phyloP scores from a whole-genome alignment of 208 protist species.

The Wallacemonas sp. region DNA sequence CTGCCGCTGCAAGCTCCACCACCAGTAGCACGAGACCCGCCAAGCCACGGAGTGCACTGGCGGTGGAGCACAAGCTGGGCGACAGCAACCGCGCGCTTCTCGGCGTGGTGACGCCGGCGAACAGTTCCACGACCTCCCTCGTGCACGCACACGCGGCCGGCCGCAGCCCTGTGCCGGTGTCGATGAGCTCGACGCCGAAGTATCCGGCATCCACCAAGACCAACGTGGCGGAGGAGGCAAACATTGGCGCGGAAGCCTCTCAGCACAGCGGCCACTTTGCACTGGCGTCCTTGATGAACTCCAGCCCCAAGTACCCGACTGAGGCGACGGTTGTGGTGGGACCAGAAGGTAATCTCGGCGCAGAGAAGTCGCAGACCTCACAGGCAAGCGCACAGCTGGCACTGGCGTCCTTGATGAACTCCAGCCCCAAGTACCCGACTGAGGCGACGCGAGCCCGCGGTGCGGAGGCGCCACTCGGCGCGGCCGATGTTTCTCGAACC shows the following conservation, averaged over 20 bases:
- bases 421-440: constrained; percentile 4
- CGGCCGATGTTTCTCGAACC: background rate
- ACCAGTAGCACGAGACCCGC: too few species aligned
- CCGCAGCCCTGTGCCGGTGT: background rate
- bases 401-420: background rate
- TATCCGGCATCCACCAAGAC: background rate
- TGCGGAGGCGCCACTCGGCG: background rate
- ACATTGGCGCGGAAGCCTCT: background rate
- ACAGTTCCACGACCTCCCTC: background rate
- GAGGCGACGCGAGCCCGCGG: background rate
- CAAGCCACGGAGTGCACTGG: too few species aligned
- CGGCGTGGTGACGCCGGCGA: background rate
- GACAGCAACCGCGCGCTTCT: constrained; percentile 5
- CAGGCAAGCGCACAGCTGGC: background rate
- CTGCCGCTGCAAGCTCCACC: too few species aligned
- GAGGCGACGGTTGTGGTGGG: background rate
- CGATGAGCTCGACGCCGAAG: background rate
- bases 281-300: constrained; percentile 6
- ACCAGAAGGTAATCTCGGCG: background rate
- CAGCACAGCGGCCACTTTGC: constrained; percentile 7
- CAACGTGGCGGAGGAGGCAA: too few species aligned
- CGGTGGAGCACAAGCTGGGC: background rate
- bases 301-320: constrained; percentile 6
- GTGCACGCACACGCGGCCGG: background rate
- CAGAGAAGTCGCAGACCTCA: background rate